Percentiles rank a stretch among this genome's conserved stretches.
phyloP scores from a whole-genome alignment of 2,329 filamentous ascomycete species.

The Botrytis paeoniae region DNA sequence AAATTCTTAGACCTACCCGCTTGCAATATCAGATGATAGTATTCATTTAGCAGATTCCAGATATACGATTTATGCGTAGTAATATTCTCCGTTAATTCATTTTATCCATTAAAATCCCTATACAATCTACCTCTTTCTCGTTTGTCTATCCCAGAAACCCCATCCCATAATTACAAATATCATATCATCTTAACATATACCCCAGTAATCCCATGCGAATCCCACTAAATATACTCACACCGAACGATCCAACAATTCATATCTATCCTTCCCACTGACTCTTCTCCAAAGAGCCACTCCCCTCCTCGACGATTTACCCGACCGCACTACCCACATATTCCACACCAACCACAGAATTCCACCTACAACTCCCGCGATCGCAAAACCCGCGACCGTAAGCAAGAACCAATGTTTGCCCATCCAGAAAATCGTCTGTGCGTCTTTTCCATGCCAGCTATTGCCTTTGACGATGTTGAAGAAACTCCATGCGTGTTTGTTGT shows the following conservation, averaged over 20 bases:
- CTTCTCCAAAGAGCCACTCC: conserved; percentile 32
- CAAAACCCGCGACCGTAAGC: conserved; percentile 39
- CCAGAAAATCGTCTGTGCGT: conserved; percentile 49
- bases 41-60: background rate
- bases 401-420: conserved; percentile 44
- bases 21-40: background rate
- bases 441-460: conserved; percentile 47
- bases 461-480: conserved; percentile 59
- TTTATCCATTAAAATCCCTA: conserved; percentile 4
- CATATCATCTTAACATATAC: background rate
- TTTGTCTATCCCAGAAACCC: background rate
- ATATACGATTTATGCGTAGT: background rate
- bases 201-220: background rate
- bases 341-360: conserved; percentile 33
- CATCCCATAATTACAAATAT: background rate
- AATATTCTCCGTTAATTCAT: conserved; percentile 12
- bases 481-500: conserved; percentile 65
- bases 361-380: conserved; percentile 35
- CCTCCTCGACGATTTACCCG: conserved; percentile 21
- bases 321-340: conserved; percentile 32
- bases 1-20: background rate
- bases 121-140: conserved; percentile 11
- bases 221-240: conserved; percentile 23
- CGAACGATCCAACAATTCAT: conserved; percentile 37
- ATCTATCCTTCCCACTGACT: conserved; percentile 31